Base-by-base conservation (phyloP, 2,329 filamentous ascomycete species). In the Pezicula radicicola region DNA sequence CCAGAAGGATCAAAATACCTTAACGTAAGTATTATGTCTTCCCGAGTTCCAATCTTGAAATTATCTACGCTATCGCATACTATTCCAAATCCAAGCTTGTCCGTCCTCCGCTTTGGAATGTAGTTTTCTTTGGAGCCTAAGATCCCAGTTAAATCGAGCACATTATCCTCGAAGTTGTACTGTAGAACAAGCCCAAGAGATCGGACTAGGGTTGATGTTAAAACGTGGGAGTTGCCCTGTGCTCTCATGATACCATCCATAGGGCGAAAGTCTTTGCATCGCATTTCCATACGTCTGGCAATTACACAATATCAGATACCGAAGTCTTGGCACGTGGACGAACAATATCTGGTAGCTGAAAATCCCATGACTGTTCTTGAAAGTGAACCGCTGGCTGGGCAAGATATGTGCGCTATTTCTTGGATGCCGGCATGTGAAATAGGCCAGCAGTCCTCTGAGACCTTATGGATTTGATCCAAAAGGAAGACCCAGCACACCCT, bases 231-330 rank as follows among this genome's bases (percentile, higher is more conserved):
- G 47, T 63, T 61, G 9, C 63, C 63, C 46, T 62, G 57, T 15
- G 63, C 63, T 44, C 60, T 52, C 46, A 66, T 46, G 3, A 52
- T 51, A 15, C 61, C 61, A 12, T 51, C 49, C 7, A 46, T 44
- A 6, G 62, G 63, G 21, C 60, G 54, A 50, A 64, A 63, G 2
- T 48, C 46, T 40, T 57, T 58, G 63, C 63, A 66, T 27, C 46
- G 36, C 60, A 63, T 62, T n/a, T 62, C 64, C 12, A 66, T 45
- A 15, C 63, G 51, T 36, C 59, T 46, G n/a, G 58, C 61, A 27
- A 65, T 52, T 21, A 64, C 50, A 12, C 58, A 33, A 64, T 41
- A 46, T 61, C 59, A 16, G 52, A 56, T 6, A 66, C 49, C 4
- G 57, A 61, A 8, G 55, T 53, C 4, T 25, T 50, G 12, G 63